Evolutionary conservation across 2,329 filamentous ascomycete species (phyloP).

Genomic region (Apiospora malaysiana): DNA sequence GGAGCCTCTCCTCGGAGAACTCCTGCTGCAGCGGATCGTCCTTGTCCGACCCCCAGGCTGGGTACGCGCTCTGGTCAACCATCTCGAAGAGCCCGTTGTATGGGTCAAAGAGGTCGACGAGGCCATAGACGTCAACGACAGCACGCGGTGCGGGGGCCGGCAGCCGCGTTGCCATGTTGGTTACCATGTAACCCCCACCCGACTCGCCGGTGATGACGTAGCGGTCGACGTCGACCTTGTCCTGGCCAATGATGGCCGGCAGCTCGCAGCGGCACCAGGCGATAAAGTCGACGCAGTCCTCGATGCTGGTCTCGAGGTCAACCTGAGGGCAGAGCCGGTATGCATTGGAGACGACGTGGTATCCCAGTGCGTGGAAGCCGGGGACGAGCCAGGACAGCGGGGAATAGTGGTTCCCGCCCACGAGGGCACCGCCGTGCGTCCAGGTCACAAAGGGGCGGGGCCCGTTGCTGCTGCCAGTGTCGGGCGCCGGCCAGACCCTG

Average conservation of each 20-base stretch:
- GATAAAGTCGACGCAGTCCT: constrained; percentile 17
- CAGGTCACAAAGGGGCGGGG: constrained; percentile 19
- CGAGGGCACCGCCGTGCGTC: constrained; percentile 17
- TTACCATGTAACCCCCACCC: constrained; percentile 10
- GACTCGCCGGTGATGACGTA: constrained; percentile 19
- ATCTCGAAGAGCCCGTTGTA: neutral
- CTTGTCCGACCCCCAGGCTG: neutral
- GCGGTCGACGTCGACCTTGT: constrained; percentile 6
- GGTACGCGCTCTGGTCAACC: constrained; percentile 9
- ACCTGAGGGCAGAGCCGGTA: constrained; percentile 19
- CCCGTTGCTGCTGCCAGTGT: neutral
- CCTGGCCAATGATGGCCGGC: constrained; percentile 15
- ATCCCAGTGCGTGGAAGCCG: constrained; percentile 17
- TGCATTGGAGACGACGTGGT: constrained; percentile 17
- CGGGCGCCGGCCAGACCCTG: constrained; percentile 14
- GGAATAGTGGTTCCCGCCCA: constrained; percentile 9
- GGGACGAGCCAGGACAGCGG: constrained; percentile 17
- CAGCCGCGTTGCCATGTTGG: constrained; percentile 15
- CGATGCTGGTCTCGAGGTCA: neutral
- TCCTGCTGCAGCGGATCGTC: constrained; percentile 1
- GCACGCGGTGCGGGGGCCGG: neutral
- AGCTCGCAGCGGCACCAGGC: constrained; percentile 18
- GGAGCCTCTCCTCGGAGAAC: constrained; percentile 15
- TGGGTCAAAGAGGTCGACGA: constrained; percentile 15
- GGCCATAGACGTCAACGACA: constrained; percentile 10